These are phyloP conservation scores for Micractinium sp. DNA, from an alignment of 139 green algal species.

Conservation along the genomic window DNA sequence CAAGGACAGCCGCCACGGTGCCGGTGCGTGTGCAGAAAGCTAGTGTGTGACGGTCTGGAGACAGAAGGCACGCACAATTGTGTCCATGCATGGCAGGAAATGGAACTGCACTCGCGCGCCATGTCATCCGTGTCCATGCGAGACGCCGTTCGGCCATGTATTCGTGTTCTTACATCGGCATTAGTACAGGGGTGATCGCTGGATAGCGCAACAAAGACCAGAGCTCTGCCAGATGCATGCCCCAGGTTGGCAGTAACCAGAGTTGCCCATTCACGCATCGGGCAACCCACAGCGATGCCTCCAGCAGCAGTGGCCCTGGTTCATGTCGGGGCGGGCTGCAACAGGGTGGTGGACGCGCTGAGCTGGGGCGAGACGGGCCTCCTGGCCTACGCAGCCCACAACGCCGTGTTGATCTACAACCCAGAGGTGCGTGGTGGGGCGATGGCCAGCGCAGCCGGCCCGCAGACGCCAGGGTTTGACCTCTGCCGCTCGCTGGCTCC, in stretches of 20 bases:
- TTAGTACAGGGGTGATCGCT: no score
- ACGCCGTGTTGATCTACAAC: slow-evolving; percentile 75
- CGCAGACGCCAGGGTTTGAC: no score
- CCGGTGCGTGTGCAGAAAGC: not conserved
- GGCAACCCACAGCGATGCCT: no score
- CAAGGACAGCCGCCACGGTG: no score
- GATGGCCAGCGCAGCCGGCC: not conserved
- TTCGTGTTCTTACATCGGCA: no score
- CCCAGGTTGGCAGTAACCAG: no score
- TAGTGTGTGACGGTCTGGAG: not conserved
- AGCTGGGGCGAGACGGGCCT: slow-evolving; percentile 71
- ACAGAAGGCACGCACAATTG: not conserved
- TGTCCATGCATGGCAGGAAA: not conserved
- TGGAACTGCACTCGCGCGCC: not conserved
- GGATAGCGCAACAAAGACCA: no score
- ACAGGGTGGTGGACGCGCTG: slow-evolving; percentile 66
- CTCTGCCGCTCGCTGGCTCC: not conserved
- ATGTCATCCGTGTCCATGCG: no score
- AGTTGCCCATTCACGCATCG: no score
- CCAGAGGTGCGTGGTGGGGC: slow-evolving; percentile 45
- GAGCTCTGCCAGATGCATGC: no score
- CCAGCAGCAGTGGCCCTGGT: slow-evolving; percentile 7
- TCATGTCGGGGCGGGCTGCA: slow-evolving; percentile 73
- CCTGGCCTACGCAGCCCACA: slow-evolving; percentile 75
- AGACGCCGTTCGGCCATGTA: no score